Evolutionary conservation across 805 yeast species (phyloP).

Genomic region (Ascoidea tarda): DNA sequence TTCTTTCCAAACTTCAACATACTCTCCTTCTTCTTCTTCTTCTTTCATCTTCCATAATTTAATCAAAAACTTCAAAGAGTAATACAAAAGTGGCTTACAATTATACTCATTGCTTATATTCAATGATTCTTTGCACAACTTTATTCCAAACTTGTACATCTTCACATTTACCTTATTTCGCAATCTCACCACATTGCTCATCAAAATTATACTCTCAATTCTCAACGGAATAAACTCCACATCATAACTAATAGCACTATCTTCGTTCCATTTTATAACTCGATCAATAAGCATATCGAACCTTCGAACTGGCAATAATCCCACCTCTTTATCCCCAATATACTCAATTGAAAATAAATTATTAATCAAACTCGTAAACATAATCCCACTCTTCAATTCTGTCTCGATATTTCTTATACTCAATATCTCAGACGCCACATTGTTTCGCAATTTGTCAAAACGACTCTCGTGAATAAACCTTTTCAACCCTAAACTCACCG

Average conservation of each 20-base stretch:
- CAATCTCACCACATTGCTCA: background rate
- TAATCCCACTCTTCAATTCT: background rate
- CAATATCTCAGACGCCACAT: slow-evolving; percentile 4
- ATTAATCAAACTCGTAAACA: background rate
- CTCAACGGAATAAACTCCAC: slow-evolving; percentile 35
- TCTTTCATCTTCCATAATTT: no score
- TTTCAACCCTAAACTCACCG: slow-evolving; percentile 1
- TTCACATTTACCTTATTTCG: background rate
- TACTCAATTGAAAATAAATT: slow-evolving; percentile 1
- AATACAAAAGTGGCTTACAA: background rate
- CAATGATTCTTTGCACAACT: background rate
- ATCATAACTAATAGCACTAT: slow-evolving; percentile 48
- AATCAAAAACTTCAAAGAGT: background rate
- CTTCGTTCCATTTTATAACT: slow-evolving; percentile 38
- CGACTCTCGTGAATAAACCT: background rate
- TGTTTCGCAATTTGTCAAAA: slow-evolving; percentile 2
- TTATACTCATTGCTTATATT: background rate
- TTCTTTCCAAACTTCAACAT: background rate
- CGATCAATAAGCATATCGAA: slow-evolving; percentile 44
- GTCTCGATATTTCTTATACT: background rate
- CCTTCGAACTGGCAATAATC: slow-evolving; percentile 31
- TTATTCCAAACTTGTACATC: background rate
- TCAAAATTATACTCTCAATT: slow-evolving; percentile 16
- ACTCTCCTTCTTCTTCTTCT: background rate
- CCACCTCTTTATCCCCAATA: background rate